These are phyloP conservation scores for Volvox carteri DNA, from an alignment of 163 green algal genomes.

Conservation along the genomic window DNA sequence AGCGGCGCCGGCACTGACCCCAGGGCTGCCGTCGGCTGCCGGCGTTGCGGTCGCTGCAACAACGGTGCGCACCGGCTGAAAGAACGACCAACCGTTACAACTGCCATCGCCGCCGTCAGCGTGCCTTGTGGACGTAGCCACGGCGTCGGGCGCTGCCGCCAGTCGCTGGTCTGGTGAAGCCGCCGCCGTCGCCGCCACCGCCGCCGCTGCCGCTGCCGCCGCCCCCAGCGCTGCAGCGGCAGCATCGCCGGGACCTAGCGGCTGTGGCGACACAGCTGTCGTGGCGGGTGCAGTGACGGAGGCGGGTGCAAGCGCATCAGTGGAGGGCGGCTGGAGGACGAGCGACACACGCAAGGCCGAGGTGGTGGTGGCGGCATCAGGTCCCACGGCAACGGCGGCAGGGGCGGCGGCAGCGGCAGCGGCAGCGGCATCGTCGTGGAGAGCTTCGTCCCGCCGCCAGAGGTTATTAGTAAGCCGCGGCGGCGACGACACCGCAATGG, in stretches of 20 bases:
- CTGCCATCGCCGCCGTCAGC: no score
- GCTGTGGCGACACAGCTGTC: no score
- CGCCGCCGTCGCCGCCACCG: neutral
- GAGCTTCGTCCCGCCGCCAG: neutral
- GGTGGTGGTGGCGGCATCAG: no score
- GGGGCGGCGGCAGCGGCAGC: neutral
- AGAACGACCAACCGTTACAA: slow-evolving; percentile 6
- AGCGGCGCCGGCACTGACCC: neutral
- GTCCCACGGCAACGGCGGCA: no score
- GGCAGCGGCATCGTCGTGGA: neutral
- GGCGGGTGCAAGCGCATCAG: no score
- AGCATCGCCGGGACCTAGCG: neutral
- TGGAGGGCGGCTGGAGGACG: no score
- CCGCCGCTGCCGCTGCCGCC: neutral
- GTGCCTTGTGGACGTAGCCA: neutral
- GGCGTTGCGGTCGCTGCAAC: neutral
- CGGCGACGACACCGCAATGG: neutral
- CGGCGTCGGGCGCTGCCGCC: neutral
- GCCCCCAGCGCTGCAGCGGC: neutral
- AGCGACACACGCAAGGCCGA: no score
- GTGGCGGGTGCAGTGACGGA: no score
- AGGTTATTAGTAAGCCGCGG: no score
- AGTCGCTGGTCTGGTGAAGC: no score
- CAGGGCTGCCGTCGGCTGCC: neutral
- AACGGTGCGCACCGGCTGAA: neutral